Evolutionary conservation across 305 asterid species (phyloP).

Genomic region (Rubia tinctorum): DNA sequence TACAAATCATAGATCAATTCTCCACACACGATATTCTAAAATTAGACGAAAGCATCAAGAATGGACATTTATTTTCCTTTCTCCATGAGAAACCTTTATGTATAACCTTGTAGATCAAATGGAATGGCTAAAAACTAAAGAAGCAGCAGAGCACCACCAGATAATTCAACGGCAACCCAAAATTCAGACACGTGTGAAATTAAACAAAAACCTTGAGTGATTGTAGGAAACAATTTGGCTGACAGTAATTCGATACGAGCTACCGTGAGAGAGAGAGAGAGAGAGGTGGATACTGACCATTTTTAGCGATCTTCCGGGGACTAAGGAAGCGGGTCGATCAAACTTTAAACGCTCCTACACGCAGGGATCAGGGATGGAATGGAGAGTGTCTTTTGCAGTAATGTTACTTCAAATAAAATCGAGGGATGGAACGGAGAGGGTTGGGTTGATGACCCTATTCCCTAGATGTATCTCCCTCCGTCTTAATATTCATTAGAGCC

Average conservation of each 20-base stretch:
- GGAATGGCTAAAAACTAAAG: not conserved
- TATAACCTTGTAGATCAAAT: not conserved
- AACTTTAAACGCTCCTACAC: not conserved
- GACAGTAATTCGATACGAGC: not conserved
- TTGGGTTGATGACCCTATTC: no score
- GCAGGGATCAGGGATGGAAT: not conserved
- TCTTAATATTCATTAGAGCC: no score
- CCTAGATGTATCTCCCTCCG: no score
- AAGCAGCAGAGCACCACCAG: not conserved
- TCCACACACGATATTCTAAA: not conserved
- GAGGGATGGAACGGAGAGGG: no score
- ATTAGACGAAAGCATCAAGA: not conserved
- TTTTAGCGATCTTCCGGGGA: constrained; percentile 8
- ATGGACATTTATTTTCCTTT: not conserved
- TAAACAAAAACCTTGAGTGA: not conserved
- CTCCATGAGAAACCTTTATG: not conserved
- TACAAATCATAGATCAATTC: not conserved
- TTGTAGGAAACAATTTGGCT: not conserved
- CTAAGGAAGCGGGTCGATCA: constrained; percentile 10
- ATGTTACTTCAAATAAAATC: no score
- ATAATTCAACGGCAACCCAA: not conserved
- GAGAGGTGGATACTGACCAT: constrained; percentile 1
- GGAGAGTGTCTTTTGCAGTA: not conserved
- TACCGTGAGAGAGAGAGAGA: constrained; percentile 3
- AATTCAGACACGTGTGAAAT: not conserved